phyloP scores from a whole-genome alignment of 2,329 filamentous ascomycete genomes.

The Beauveria bassiana region DNA sequence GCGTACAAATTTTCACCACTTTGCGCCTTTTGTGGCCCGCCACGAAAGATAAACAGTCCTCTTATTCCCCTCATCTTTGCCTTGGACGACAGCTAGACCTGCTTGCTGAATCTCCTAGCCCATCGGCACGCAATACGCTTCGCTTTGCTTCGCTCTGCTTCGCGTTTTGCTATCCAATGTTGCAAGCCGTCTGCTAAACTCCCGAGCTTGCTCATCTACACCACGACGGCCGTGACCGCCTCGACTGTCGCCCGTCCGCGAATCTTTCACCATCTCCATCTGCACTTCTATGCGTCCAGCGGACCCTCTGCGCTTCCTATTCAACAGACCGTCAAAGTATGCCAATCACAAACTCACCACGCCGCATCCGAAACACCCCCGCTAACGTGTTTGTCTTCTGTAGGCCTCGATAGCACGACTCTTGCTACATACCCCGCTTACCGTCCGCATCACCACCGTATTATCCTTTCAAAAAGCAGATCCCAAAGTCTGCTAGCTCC shows the following conservation, averaged over 20 bases:
- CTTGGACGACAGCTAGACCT: background rate
- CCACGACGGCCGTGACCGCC: constrained; percentile 19
- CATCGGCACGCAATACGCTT: background rate
- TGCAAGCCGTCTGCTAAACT: background rate
- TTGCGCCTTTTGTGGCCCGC: constrained; percentile 5
- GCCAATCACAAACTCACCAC: constrained; percentile 25
- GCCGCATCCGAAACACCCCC: background rate
- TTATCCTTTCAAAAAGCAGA: constrained; percentile 12
- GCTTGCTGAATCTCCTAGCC: background rate
- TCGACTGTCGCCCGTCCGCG: constrained; percentile 11
- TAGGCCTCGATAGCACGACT: constrained; percentile 56
- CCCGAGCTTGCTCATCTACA: constrained; percentile 16
- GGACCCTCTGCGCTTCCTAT: constrained; percentile 87
- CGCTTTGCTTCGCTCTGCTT: background rate
- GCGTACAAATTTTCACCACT: background rate
- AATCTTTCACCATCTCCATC: constrained; percentile 15
- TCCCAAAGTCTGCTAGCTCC: constrained; percentile 60
- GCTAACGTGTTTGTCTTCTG: constrained; percentile 4
- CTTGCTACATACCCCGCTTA: constrained; percentile 11
- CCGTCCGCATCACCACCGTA: background rate
- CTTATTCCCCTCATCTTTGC: background rate
- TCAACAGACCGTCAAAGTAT: constrained; percentile 81
- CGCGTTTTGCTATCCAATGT: background rate
- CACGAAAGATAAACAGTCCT: background rate
- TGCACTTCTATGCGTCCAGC: constrained; percentile 78